Base-by-base conservation (phyloP, 2,329 filamentous ascomycete species). In the Neophaeococcomyces mojaviensis region DNA sequence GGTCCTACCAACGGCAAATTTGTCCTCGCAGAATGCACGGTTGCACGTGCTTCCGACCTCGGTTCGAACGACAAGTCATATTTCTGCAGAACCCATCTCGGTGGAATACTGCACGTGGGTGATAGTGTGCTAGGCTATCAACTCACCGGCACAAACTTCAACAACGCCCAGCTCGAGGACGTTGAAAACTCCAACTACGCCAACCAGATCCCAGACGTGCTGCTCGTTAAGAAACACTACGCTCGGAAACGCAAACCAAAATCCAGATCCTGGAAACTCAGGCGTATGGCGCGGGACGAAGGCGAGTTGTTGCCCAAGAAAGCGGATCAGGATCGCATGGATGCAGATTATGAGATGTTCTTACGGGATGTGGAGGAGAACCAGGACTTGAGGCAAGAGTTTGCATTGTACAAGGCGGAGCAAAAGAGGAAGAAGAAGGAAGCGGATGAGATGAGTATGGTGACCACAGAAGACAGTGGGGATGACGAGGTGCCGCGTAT, bases 201-300 rank as follows among this genome's bases (percentile, higher is more conserved):
- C 2, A 83, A 81, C 2, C 81, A 76, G 3, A 86, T 98, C 46
- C 92, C 92, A 0, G 92, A 98, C 59, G 92, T 97, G 0, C 70
- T 98, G 5, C 76, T 98, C 3, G 88, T 98, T 64, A 97, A 94
- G 88, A 98, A 98, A 68, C 82, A 87, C 75, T 98, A 94, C 69
- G 81, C 84, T 48, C 81, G 86, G 58, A 84, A 85, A 68, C 82
- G 85, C 73, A 94, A 90, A 78, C 77, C 80, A 63, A 83, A 81
- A 72, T 77, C 75, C 66, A 82, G 94, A 57, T 86, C 86, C 74
- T 98, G 92, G 92, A 86, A 84, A 65, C 80, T 98, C 65, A 94
- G 86, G 79, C 88, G 92, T 60, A 90, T 98, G 86, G 77, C 77
- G 55, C 84, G 81, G 68, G 89, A 97, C 53, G 87, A 96, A 63